Base-by-base conservation (phyloP, 2,329 filamentous ascomycete species). In the Achaetomium macrosporum region DNA sequence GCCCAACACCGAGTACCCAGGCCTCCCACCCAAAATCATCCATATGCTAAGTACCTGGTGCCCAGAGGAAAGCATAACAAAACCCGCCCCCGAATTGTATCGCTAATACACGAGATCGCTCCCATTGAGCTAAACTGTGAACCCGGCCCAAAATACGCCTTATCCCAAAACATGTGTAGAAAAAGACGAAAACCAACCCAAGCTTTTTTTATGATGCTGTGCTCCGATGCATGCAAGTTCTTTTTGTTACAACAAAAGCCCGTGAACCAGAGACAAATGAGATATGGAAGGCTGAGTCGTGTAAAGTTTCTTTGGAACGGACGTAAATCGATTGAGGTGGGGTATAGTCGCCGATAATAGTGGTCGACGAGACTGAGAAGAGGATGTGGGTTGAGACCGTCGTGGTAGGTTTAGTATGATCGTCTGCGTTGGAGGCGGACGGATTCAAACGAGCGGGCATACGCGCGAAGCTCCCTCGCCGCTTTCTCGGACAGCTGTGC, bases 381-480 rank as follows among this genome's bases (percentile, higher is more conserved):
- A 63, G 52, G 53, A 50, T 49, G 44, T 60, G 17, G 55, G 59
- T 51, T 48, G 48, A 47, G 49, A 31, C 29, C 16, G 35, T 43
- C 13, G 10, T 55, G 40, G 50, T 56, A 65, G 29, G 10, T 29
- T 41, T 76, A 82, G 65, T 77, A 74, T 30, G 79, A 78, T 73
- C 83, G 71, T 64, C 79, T 72, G 60, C 79, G 77, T 63, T 81
- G 77, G 50, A 75, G 66, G 57, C 88, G 80, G 53, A 87, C 84
- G 60, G 90, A 87, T 70, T 96, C 91, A 67, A 96, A 96, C 2
- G 87, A 90, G 66, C 86, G 88, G 60, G 88, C 88, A 70, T 96
- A 96, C 61, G 87, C 85, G 66, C 85, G 83, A 35, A 96, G 80
- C 68, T 95, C 90, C 69, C 82, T 84, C 63, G 83, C 83, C 29